Base-by-base conservation (phyloP, 2,329 filamentous ascomycete species). In the Ophiostoma sp. region DNA sequence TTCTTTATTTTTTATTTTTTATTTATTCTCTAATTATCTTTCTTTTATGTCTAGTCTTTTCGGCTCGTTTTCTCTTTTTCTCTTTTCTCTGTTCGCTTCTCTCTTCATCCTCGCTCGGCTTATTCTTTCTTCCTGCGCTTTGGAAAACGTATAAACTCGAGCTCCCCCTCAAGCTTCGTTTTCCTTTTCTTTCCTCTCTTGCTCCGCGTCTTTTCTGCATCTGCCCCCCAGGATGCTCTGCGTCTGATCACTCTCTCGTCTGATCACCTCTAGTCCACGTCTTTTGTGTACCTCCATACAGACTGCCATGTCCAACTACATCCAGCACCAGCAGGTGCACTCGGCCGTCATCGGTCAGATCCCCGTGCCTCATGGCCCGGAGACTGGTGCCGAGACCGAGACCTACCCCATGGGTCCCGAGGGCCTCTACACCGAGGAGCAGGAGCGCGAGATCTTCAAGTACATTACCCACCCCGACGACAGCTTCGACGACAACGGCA, bases 391-490 rank as follows among this genome's bases (percentile, higher is more conserved):
- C 66, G 83, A 84, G 73, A 78, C 79, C 70, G 78, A 83, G 66
- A 80, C 82, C 68, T 83, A 79, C 73, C 81, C 79, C 18, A 71
- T 77, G 66, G 73, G 74, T 64, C 72, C 75, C 68, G 77, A 76
- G 45, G 75, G 77, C 65, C 73, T 73, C 69, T 79, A 78, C 71
- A 80, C 79, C 68, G 77, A 79, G 65, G 82, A 82, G 66, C 76
- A 81, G 70, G 84, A 87, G 78, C 83, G 79, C 71, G 80, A 82
- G 76, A 85, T 87, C 74, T 96, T 97, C 81, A 84, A 89, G 74
- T 86, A 89, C 73, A 82, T 97, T 69, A 90, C 96, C 68, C 90
- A 91, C 68, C 94, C 94, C 2, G 91, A 96, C 75, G 94, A 98
- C 80, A 90, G 88, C 72, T 97, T 94, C 80, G 91, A 90, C 68